Conservation (phyloP, 441 rosid genomes). For the Pelargonium fulgidum region DNA sequence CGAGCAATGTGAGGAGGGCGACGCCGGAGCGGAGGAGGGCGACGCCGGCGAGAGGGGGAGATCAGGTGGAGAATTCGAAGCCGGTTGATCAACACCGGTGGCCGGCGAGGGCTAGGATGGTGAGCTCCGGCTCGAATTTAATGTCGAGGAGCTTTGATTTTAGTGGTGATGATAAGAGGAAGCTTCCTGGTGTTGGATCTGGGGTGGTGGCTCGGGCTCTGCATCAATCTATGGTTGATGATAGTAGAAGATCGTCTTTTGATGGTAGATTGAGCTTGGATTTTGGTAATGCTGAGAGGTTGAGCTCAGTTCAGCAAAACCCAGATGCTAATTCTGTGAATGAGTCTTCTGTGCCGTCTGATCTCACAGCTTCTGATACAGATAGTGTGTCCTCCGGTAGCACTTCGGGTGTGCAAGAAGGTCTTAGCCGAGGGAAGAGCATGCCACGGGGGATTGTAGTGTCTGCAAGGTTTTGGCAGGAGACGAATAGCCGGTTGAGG, state of each 20-base stretch:
- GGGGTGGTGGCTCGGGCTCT: slow-evolving; percentile 31
- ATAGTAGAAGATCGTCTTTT: slow-evolving; percentile 36
- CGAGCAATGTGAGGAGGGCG: slow-evolving; percentile 30
- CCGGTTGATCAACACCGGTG: slow-evolving; percentile 46
- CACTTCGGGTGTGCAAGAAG: not conserved
- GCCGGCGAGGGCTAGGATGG: slow-evolving; percentile 45
- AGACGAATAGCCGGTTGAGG: slow-evolving; percentile 62
- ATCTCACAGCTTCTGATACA: slow-evolving; percentile 45
- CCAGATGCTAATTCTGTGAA: slow-evolving; percentile 30
- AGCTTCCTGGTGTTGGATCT: slow-evolving; percentile 33
- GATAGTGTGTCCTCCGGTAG: slow-evolving; percentile 63
- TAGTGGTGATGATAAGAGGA: slow-evolving; percentile 22
- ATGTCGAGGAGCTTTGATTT: slow-evolving; percentile 55
- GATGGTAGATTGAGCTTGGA: slow-evolving; percentile 42
- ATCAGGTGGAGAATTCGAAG: slow-evolving; percentile 30
- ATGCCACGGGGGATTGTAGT: slow-evolving; percentile 35
- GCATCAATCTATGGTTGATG: slow-evolving; percentile 47
- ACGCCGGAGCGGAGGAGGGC: slow-evolving; percentile 49
- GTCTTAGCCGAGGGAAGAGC: slow-evolving; percentile 26
- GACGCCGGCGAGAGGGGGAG: slow-evolving; percentile 37
- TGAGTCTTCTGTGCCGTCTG: slow-evolving; percentile 34
- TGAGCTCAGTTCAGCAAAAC: slow-evolving; percentile 28
- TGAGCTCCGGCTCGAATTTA: slow-evolving; percentile 21
- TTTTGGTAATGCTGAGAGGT: slow-evolving; percentile 30
- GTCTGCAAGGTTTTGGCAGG: slow-evolving; percentile 71